Conservation (phyloP, 2,329 filamentous ascomycete genomes). For the Magnaporthales sp. region DNA sequence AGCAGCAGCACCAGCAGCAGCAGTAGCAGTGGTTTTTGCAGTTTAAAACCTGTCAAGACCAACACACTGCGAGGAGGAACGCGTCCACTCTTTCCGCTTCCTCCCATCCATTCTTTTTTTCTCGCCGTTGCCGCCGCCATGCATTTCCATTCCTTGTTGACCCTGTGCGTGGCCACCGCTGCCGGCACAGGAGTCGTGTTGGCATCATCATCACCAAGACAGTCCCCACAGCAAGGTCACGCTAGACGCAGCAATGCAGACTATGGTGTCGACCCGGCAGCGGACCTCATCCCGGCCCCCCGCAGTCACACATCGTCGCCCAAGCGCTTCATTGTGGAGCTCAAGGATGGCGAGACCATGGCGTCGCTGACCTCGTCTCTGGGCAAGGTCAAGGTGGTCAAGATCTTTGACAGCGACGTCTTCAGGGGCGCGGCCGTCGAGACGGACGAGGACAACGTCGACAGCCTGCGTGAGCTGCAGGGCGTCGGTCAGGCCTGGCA, state of each 20-base stretch:
- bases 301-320: neutral
- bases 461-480: constrained; percentile 11
- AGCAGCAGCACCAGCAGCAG: neutral
- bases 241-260: neutral
- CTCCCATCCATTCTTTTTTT: neutral
- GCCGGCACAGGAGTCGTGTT: neutral
- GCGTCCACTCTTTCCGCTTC: neutral
- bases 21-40: neutral
- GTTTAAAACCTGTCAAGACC: neutral
- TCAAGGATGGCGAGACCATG: neutral
- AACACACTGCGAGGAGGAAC: neutral
- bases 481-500: neutral
- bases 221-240: neutral
- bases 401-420: constrained; percentile 9
- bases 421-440: constrained; percentile 15
- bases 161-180: neutral
- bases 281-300: neutral
- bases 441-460: constrained; percentile 11
- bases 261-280: neutral
- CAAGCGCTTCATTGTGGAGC: constrained; percentile 3
- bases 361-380: neutral
- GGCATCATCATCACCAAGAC: neutral
- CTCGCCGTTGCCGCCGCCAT: neutral
- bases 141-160: neutral
- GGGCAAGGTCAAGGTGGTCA: neutral